These are phyloP conservation scores for Theobroma grandiflorum DNA, from an alignment of 441 rosid genomes.

Conservation along the genomic window DNA sequence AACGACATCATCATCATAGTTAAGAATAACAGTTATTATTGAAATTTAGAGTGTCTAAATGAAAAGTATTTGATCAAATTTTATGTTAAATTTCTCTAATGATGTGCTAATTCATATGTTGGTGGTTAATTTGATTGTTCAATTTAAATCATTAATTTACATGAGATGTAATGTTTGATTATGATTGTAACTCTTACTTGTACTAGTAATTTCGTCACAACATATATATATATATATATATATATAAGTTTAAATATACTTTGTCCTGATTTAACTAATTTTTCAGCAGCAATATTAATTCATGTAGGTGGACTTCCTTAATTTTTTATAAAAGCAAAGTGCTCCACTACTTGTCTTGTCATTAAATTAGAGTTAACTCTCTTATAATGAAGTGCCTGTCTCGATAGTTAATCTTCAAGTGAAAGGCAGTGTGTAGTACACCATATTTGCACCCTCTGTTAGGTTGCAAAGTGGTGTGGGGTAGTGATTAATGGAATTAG, in stretches of 20 bases:
- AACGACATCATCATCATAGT: too few relatives aligned
- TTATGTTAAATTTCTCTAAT: too few relatives aligned
- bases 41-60: too few relatives aligned
- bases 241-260: not conserved
- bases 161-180: too few relatives aligned
- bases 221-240: too few relatives aligned
- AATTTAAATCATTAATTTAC: too few relatives aligned
- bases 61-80: too few relatives aligned
- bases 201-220: too few relatives aligned
- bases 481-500: slow-evolving; percentile 27
- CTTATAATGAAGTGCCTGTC: not conserved
- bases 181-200: too few relatives aligned
- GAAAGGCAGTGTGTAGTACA: not conserved
- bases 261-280: not conserved
- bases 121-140: too few relatives aligned
- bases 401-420: not conserved
- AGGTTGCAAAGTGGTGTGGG: not conserved
- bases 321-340: not conserved
- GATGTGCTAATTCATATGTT: too few relatives aligned
- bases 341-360: not conserved
- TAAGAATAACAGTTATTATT: too few relatives aligned
- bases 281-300: not conserved
- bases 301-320: not conserved
- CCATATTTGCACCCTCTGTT: not conserved
- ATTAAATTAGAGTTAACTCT: not conserved